Percentiles rank a stretch among this genome's conserved stretches.
Conservation (phyloP, 2,329 filamentous ascomycete genomes). For the Chaetomiaceae sp. region DNA sequence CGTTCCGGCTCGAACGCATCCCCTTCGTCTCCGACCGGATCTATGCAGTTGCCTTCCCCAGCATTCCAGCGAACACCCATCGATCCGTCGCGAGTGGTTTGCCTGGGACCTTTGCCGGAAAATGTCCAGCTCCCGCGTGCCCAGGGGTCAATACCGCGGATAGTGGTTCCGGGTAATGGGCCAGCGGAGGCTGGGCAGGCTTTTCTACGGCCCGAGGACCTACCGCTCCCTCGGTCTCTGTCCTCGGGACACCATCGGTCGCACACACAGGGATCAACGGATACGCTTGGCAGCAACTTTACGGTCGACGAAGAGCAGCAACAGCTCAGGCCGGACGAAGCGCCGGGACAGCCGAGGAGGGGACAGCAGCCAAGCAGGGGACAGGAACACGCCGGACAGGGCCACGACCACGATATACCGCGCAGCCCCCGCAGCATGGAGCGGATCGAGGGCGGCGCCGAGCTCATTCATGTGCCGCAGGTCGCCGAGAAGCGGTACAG, state of each 20-base stretch:
- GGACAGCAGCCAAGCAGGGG: constrained; percentile 19
- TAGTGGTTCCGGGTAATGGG: constrained; percentile 28
- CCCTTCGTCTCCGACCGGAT: constrained; percentile 28
- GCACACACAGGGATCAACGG: constrained; percentile 29
- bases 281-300: constrained; percentile 53
- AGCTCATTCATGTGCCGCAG: constrained; percentile 49
- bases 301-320: constrained; percentile 47
- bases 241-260: constrained; percentile 18
- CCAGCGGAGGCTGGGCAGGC: constrained; percentile 1
- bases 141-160: constrained; percentile 27
- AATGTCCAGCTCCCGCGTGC: constrained; percentile 39
- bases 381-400: neutral
- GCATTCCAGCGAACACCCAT: constrained; percentile 46
- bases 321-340: constrained; percentile 28
- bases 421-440: constrained; percentile 32
- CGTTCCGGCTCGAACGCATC: constrained; percentile 28
- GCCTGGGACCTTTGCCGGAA: constrained; percentile 50
- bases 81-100: constrained; percentile 49
- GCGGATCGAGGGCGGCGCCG: constrained; percentile 41
- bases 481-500: constrained; percentile 46
- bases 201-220: constrained; percentile 18
- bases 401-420: constrained; percentile 16
- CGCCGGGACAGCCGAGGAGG: constrained; percentile 25
- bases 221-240: constrained; percentile 8
- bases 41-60: constrained; percentile 31